Evolutionary conservation across 1,284 basidiomycete species (phyloP), one percentile per base, ranked within the genome.

Genomic region (Fomitiporia mediterranea): DNA sequence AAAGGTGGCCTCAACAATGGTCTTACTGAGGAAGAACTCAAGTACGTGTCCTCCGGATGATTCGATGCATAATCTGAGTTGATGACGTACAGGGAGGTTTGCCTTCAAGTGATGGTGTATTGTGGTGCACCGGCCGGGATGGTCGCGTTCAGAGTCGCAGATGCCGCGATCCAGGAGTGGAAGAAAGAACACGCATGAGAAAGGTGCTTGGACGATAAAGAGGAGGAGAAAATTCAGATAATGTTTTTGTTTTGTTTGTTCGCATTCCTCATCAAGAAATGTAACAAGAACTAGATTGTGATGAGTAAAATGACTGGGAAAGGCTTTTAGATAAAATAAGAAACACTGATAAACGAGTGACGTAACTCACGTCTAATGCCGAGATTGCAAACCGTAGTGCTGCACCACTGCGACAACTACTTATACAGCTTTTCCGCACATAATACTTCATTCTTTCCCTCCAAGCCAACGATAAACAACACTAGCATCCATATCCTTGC

Each of bases 401-500:
- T n/a, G 5, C n/a, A n/a, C n/a, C n/a, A n/a, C n/a, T n/a, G n/a
- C n/a, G n/a, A n/a, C n/a, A n/a, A n/a, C n/a, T n/a, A n/a, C n/a
- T n/a, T n/a, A n/a, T n/a, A n/a, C n/a, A n/a, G n/a, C n/a, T n/a
- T n/a, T n/a, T n/a, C n/a, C n/a, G n/a, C n/a, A n/a, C n/a, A n/a
- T n/a, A n/a, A n/a, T n/a, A n/a, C n/a, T n/a, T n/a, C n/a, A 43
- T 23, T 43, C 42, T 23, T 6, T 43, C 21, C 42, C 42, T 23
- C 42, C 42, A 25, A 43, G 42, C 42, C 42, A 43, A 43, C 42
- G 42, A 43, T 62, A 62, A 37, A 62, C 57, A 19, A 62, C 57
- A 27, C 60, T 57, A 25, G 51, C 47, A 40, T 62, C 61, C 51
- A 60, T 39, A 38, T 61, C 60, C 17, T 32, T 51, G 49, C 60